phyloP scores from a whole-genome alignment of 306 rosid species.

The Quercus suber region DNA sequence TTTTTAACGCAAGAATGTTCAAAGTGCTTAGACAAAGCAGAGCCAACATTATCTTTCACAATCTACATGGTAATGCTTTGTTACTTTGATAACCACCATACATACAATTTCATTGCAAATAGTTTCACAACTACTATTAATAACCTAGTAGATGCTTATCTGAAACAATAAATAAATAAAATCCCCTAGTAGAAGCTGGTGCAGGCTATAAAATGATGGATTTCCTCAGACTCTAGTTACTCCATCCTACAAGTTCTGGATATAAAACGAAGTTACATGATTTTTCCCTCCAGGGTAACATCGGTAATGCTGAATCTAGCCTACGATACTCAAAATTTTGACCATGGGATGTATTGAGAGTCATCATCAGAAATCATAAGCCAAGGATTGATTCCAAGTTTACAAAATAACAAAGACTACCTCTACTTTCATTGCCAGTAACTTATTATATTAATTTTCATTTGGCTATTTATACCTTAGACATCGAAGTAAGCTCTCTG shows the following conservation, averaged over 20 bases:
- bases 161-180: no score
- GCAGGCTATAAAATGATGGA: neutral
- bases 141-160: neutral
- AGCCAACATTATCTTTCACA: neutral
- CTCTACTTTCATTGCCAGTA: neutral
- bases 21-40: neutral
- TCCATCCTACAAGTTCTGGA: neutral
- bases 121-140: neutral
- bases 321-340: neutral
- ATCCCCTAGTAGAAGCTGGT: neutral
- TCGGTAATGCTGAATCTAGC: neutral
- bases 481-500: constrained; percentile 84
- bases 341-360: neutral
- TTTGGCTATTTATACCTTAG: constrained; percentile 57
- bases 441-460: neutral
- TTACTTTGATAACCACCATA: neutral
- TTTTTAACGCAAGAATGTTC: neutral
- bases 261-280: neutral
- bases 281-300: no score
- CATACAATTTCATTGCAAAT: neutral
- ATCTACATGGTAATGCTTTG: neutral
- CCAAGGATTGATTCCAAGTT: neutral
- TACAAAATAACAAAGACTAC: neutral
- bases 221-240: neutral
- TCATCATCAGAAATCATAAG: neutral